Base-by-base conservation (phyloP, 2,329 filamentous ascomycete species). In the Ciborinia camelliae region DNA sequence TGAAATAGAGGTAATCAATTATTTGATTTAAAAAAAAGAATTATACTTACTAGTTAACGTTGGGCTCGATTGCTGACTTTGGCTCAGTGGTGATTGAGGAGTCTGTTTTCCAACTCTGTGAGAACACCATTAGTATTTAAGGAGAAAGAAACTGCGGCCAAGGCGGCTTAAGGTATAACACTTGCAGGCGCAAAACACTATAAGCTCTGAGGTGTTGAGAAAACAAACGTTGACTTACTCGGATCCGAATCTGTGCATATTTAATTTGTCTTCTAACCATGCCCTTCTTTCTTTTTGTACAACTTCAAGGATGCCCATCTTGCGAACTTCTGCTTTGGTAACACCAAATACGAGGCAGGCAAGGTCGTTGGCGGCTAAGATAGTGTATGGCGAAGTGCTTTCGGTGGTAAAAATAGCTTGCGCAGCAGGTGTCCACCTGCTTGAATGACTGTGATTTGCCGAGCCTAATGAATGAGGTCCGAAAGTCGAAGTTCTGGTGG, bases 331-430 rank as follows among this genome's bases (percentile, higher is more conserved):
- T 5, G 91, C 91, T 74, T 92, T 91, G n/a, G 93, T 97, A 12
- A 99, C 92, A n/a, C 95, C 95, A 78, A 98, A 99, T n/a, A 98
- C 89, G 51, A 99, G 82, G 77, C 95, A 99, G 23, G 95, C 95
- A 57, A 99, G 82, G 75, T 99, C 95, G 75, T 99, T 99, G 58
- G 95, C 95, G 3, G 95, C 91, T 62, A 97, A 85, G 66, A 99
- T 97, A 0, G 94, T 99, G 90, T 92, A 99, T 3, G 94, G 95
- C 10, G 91, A 85, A 68, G 90, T 87, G 18, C 90, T 84, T 76
- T 96, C 91, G n/a, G 95, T 99, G 9, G 94, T 96, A 75, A 99
- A 99, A 65, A 99, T 97, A 62, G 95, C 95, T 76, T 99, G 95
- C 6, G 94, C 91, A 50, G 92, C 91, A 9, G 92, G 92, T 18